Conservation (phyloP, 495 filamentous ascomycete species). For the Xylaria nigripes region DNA sequence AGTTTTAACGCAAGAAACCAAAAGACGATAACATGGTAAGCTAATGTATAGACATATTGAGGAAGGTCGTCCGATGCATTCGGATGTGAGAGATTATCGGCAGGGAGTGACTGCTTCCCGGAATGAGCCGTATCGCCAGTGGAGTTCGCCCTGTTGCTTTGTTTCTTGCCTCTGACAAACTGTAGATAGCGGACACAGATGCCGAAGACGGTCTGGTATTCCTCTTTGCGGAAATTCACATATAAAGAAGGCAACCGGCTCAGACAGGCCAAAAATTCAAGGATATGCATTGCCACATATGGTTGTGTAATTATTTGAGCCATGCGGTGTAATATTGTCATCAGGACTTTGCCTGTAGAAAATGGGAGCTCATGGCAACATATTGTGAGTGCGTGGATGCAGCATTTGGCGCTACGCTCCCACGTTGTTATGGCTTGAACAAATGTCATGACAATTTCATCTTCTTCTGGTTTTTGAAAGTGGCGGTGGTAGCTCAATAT, state of each 20-base stretch:
- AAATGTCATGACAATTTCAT: constrained; percentile 80
- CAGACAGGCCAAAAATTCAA: constrained; percentile 84
- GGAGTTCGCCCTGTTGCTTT: constrained; percentile 29
- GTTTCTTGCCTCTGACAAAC: constrained; percentile 45
- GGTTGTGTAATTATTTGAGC: constrained; percentile 90
- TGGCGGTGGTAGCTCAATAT: constrained; percentile 79
- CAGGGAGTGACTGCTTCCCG: constrained; percentile 2
- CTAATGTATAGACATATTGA: constrained; percentile 85
- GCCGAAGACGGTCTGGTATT: constrained; percentile 85
- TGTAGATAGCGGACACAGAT: constrained; percentile 92
- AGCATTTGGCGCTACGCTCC: constrained; percentile 79
- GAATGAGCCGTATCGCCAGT: constrained; percentile 16
- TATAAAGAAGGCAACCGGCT: constrained; percentile 79
- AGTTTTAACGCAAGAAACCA: constrained; percentile 91
- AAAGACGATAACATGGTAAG: constrained; percentile 91
- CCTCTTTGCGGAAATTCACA: constrained; percentile 76
- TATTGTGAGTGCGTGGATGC: constrained; percentile 87
- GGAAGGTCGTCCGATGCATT: constrained; percentile 56
- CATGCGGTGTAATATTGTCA: constrained; percentile 81
- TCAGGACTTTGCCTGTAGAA: constrained; percentile 71
- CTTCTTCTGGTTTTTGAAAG: constrained; percentile 77
- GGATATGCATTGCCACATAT: constrained; percentile 81
- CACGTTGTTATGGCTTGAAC: constrained; percentile 71
- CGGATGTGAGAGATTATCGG: constrained; percentile 27
- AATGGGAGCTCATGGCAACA: constrained; percentile 88